Evolutionary conservation across 768 basidiomycete genomes (phyloP), one percentile per base, ranked within the genome.

Genomic region (Rhodotorula kratochvilovae): DNA sequence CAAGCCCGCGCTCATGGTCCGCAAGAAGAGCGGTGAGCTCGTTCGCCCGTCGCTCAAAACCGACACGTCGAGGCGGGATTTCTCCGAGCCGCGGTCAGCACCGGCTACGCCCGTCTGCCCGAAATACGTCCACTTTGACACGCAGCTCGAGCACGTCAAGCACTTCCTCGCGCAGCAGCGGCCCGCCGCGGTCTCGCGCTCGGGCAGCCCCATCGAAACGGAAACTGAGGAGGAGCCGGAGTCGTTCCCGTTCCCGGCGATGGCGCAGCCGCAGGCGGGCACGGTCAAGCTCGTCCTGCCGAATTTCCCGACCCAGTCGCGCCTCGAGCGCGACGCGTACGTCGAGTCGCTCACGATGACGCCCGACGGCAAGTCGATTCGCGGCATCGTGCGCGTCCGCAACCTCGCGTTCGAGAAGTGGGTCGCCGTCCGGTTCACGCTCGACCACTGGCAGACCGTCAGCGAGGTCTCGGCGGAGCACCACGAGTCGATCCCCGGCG

Each of bases 371-470:
- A 79, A 79, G 69, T 83, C 82, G 66, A 84, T 97, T 62, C 80
- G 84, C n/a, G 95, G 95, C 35, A 83, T 83, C 51, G 85, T 92
- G 55, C 86, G 87, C 58, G 90, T 95, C 68, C 85, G 87, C 76
- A 97, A 98, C 79, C 79, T 97, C 61, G 87, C 91, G 13, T 98
- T 87, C 81, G 84, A 89, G 77, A 98, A 97, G 82, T 86, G 86
- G 84, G 84, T 98, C 63, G 89, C 87, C 15, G 86, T 92, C 35
- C 87, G 95, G 39, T 98, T 96, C 81, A 97, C 95, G 2, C 85
- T 94, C 76, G 95, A 98, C 79, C 85, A 84, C 75, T 98, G 95
- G 95, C 91, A 92, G 80, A 99, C 95, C 58, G 94, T 91, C 68
- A 90, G 89, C 80, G 95, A 98, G 80, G 90, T 96, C 68, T 86